These are phyloP conservation scores for Clonostachys sp. DNA, from an alignment of 2,329 filamentous ascomycete species.

Conservation along the genomic window DNA sequence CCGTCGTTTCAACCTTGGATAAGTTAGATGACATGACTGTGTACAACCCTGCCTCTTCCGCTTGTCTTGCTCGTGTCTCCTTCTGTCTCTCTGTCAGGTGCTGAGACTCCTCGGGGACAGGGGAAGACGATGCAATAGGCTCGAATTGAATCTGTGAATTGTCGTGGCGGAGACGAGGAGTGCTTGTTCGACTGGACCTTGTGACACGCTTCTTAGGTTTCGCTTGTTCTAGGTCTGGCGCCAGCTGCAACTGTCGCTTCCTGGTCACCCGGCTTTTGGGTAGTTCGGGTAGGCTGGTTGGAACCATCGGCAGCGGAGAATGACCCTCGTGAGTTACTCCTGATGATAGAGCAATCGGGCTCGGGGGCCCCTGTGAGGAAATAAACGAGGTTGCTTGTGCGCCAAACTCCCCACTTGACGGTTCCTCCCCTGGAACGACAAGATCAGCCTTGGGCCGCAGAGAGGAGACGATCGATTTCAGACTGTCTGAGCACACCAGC, in stretches of 20 bases:
- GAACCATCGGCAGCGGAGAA: background rate
- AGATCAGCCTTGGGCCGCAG: slow-evolving; percentile 50
- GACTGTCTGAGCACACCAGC: slow-evolving; percentile 58
- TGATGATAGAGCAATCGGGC: background rate
- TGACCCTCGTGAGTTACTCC: background rate
- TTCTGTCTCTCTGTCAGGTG: slow-evolving; percentile 74
- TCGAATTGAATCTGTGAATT: slow-evolving; percentile 80
- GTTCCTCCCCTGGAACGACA: slow-evolving; percentile 35
- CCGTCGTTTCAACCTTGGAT: slow-evolving; percentile 9
- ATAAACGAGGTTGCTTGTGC: slow-evolving; percentile 24
- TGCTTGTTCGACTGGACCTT: slow-evolving; percentile 19
- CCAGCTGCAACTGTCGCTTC: background rate
- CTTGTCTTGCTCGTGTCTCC: slow-evolving; percentile 72
- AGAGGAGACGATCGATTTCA: slow-evolving; percentile 59
- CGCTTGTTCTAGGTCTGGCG: background rate
- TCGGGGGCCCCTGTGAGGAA: background rate
- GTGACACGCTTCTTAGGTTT: background rate
- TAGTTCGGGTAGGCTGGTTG: background rate
- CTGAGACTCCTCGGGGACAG: slow-evolving; percentile 58
- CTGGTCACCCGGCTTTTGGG: background rate
- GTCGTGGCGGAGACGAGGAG: slow-evolving; percentile 64
- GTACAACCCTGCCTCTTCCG: slow-evolving; percentile 62
- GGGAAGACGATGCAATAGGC: slow-evolving; percentile 54
- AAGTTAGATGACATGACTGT: slow-evolving; percentile 58
- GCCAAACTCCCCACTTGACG: slow-evolving; percentile 27